A percentile compares a stretch with the other conserved stretches of the same genome.
These are phyloP conservation scores for Ophiocytium majus DNA, from an alignment of 352 stramenopile genomes.

Conservation along the genomic window DNA sequence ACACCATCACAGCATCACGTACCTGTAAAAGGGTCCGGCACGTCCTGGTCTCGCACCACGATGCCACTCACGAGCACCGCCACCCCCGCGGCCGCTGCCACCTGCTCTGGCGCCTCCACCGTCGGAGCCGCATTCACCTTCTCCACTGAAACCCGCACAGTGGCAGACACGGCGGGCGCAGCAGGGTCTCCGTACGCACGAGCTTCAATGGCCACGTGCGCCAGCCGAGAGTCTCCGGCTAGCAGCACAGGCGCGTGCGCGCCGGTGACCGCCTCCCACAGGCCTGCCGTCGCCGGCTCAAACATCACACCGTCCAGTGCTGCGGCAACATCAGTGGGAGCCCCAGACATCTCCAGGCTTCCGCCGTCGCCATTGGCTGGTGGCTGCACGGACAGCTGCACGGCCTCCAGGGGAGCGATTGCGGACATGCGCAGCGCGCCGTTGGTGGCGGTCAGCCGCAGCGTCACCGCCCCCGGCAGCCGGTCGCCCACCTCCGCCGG, in stretches of 20 bases:
- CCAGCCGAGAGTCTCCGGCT: not conserved
- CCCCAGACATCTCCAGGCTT: too few species aligned
- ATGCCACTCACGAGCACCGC: constrained; percentile 28
- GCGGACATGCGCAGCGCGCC: not conserved
- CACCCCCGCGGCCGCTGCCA: constrained; percentile 17
- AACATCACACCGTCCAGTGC: not conserved
- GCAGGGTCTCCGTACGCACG: not conserved
- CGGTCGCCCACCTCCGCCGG: not conserved
- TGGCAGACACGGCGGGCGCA: not conserved
- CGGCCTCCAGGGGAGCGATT: not conserved
- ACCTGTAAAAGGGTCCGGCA: constrained; percentile 23
- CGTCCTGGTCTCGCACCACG: constrained; percentile 25
- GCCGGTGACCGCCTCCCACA: not conserved
- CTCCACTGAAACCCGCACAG: constrained; percentile 30
- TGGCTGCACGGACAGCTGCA: not conserved
- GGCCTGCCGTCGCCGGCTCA: too few species aligned
- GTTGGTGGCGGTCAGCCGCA: not conserved
- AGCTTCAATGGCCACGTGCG: not conserved
- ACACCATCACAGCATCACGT: too few species aligned
- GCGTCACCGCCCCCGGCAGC: not conserved
- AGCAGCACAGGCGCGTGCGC: not conserved
- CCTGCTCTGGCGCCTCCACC: constrained; percentile 26
- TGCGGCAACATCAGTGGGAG: not conserved
- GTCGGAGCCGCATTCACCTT: constrained; percentile 39
- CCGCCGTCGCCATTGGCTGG: not conserved